Percentiles rank a stretch among this genome's conserved stretches.
Conservation (phyloP, 768 basidiomycete genomes). For the Tulasnella calospora region DNA sequence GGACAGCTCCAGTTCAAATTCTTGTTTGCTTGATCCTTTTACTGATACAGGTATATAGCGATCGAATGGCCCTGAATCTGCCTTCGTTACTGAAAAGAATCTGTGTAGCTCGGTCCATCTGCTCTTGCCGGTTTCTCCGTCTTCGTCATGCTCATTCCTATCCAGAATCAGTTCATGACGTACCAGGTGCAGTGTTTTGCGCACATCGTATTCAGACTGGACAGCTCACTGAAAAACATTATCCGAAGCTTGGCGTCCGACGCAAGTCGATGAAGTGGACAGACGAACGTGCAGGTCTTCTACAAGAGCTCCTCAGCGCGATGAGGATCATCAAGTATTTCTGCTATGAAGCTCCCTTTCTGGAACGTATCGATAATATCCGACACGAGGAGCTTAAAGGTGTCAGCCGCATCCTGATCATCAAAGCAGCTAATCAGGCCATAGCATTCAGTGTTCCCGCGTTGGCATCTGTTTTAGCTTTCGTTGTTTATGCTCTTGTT, state of each 20-base stretch:
- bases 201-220: not conserved
- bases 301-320: constrained; percentile 83
- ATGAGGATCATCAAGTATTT: constrained; percentile 92
- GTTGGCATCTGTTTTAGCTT: constrained; percentile 60
- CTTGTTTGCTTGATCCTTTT: constrained; percentile 70
- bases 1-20: constrained; percentile 58
- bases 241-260: constrained; percentile 53
- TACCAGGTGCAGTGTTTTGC: constrained; percentile 47
- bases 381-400: constrained; percentile 54
- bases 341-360: constrained; percentile 64
- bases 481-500: constrained; percentile 59
- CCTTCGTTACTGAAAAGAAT: constrained; percentile 31
- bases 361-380: constrained; percentile 56
- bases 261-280: constrained; percentile 78
- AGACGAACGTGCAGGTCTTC: constrained; percentile 80
- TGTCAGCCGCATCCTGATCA: constrained; percentile 53
- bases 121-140: constrained; percentile 54
- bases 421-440: constrained; percentile 60
- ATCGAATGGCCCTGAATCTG: not conserved
- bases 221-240: constrained; percentile 45
- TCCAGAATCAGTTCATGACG: constrained; percentile 71
- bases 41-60: constrained; percentile 34
- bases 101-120: constrained; percentile 58
- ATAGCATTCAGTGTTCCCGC: constrained; percentile 57
- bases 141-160: constrained; percentile 66